These are phyloP conservation scores for Trypanosoma avium DNA, from an alignment of 208 protist species.

Conservation along the genomic window DNA sequence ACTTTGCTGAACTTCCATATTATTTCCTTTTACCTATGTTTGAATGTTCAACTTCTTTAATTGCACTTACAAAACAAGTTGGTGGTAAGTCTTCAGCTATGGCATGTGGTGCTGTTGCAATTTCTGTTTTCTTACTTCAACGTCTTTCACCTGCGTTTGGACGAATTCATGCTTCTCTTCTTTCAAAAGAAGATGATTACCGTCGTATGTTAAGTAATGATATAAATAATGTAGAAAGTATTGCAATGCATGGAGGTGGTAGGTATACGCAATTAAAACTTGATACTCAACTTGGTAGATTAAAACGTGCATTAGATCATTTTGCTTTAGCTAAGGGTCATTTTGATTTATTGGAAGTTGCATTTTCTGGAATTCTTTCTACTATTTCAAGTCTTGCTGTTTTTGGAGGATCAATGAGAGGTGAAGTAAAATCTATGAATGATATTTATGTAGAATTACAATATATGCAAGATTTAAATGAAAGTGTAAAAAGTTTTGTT, in stretches of 20 bases:
- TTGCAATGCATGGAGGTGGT: constrained; percentile 77
- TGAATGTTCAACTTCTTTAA: constrained; percentile 56
- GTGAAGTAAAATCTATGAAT: constrained; percentile 41
- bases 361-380: constrained; percentile 62
- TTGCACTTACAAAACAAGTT: constrained; percentile 62
- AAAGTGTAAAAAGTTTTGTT: constrained; percentile 80
- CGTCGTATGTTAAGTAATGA: constrained; percentile 72
- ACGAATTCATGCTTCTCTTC: constrained; percentile 67
- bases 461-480: constrained; percentile 79
- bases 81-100: constrained; percentile 40
- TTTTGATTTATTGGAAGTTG: constrained; percentile 72
- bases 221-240: constrained; percentile 79
- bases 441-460: constrained; percentile 78
- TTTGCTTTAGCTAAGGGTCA: constrained; percentile 77
- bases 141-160: constrained; percentile 69
- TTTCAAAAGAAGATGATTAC: constrained; percentile 76
- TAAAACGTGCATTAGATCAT: constrained; percentile 73
- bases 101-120: constrained; percentile 48
- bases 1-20: constrained; percentile 89
- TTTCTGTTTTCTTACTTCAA: constrained; percentile 60
- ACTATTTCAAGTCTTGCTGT: constrained; percentile 59
- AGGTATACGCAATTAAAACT: constrained; percentile 56
- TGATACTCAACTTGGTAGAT: constrained; percentile 47
- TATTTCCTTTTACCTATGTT: constrained; percentile 82
- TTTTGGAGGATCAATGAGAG: constrained; percentile 27